Conservation (phyloP, 306 rosid species). For the Comarum palustre region DNA sequence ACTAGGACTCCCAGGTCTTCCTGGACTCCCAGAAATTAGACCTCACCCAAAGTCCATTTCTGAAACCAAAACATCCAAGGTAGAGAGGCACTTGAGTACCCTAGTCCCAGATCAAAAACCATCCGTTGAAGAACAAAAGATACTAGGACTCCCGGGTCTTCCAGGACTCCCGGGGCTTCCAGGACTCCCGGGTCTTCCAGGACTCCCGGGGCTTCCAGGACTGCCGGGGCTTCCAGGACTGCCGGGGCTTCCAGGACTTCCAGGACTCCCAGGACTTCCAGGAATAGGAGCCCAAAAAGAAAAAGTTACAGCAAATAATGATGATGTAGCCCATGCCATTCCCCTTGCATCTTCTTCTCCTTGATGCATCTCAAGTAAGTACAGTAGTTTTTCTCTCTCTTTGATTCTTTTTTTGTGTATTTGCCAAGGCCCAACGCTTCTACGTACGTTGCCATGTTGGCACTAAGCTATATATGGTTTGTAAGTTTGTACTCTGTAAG, state of each 20-base stretch:
- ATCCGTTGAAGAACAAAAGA: too few relatives aligned
- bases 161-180: neutral
- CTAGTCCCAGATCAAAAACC: neutral
- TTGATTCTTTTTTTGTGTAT: too few relatives aligned
- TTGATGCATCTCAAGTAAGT: neutral
- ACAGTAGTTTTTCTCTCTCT: too few relatives aligned
- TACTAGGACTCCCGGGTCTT: neutral
- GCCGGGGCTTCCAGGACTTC: slow-evolving; percentile 15
- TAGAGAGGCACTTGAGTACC: neutral
- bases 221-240: neutral
- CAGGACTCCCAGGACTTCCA: slow-evolving; percentile 2
- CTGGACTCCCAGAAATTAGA: slow-evolving; percentile 4
- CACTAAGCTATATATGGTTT: neutral
- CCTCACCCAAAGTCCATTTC: slow-evolving; percentile 8
- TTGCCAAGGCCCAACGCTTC: neutral
- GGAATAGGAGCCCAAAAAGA: neutral
- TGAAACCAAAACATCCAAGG: neutral
- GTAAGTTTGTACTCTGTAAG: neutral
- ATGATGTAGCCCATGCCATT: neutral
- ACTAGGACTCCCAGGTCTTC: neutral
- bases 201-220: neutral
- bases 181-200: slow-evolving; percentile 18
- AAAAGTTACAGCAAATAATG: neutral
- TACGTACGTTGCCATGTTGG: neutral
- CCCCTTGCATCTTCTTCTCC: neutral